These are phyloP conservation scores for Trichoderma gracile DNA, from an alignment of 2,329 filamentous ascomycete genomes.

Conservation along the genomic window DNA sequence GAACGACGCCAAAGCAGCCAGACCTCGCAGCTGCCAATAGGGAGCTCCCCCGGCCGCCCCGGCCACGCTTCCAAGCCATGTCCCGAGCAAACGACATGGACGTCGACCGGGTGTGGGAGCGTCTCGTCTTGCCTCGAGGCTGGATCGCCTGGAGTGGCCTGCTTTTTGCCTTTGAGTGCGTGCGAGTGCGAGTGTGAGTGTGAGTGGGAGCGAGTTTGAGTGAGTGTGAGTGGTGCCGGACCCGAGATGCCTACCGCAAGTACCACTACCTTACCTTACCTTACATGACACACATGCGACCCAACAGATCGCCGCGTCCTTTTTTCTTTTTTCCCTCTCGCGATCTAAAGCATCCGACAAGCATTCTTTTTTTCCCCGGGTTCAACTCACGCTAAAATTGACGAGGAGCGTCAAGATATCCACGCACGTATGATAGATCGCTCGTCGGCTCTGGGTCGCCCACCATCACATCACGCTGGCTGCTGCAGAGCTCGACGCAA, in stretches of 20 bases:
- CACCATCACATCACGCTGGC: constrained; percentile 3
- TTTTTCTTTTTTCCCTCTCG: neutral
- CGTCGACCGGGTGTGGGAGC: too few species aligned
- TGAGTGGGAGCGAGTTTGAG: too few species aligned
- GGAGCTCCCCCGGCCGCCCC: constrained; percentile 2
- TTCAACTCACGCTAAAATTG: constrained; percentile 19
- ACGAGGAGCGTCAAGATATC: neutral
- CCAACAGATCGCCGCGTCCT: neutral
- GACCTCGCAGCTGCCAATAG: constrained; percentile 11
- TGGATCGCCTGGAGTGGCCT: too few species aligned
- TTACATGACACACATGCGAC: neutral
- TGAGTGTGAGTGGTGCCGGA: constrained; percentile 5
- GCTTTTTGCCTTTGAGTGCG: too few species aligned
- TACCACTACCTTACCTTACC: too few species aligned
- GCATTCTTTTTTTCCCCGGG: constrained; percentile 14
- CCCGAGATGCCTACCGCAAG: neutral
- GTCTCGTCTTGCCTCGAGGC: too few species aligned
- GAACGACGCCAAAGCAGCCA: neutral
- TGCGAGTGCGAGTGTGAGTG: too few species aligned
- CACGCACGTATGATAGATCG: neutral
- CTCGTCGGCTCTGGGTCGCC: constrained; percentile 5
- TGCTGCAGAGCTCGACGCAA: constrained; percentile 18
- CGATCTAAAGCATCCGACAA: neutral
- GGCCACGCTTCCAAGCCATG: neutral
- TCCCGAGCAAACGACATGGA: constrained; percentile 3